Conservation (phyloP, 2,329 filamentous ascomycete genomes). For the Colletotrichum sp. region DNA sequence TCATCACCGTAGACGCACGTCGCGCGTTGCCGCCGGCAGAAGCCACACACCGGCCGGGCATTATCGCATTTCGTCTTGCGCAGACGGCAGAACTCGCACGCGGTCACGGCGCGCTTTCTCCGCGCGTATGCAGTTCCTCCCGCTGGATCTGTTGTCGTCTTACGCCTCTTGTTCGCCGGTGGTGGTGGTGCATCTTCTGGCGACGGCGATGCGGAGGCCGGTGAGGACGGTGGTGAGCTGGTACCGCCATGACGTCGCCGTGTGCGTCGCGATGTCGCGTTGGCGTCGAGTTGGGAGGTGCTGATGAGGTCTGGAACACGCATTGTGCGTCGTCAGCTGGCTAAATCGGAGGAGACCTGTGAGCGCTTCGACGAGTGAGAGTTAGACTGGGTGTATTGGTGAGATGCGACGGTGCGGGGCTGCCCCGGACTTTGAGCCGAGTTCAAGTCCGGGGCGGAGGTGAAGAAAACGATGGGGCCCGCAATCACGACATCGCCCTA, state of each 20-base stretch:
- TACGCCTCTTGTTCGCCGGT: neutral
- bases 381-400: neutral
- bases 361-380: neutral
- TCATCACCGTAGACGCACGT: conserved; percentile 9
- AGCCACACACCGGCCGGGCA: neutral
- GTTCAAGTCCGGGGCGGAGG: neutral
- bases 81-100: conserved; percentile 12
- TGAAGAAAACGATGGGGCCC: neutral
- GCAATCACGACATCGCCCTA: neutral
- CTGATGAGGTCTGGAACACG: conserved; percentile 3
- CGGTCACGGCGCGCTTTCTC: conserved; percentile 7
- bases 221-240: neutral
- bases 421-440: neutral
- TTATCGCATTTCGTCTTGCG: conserved; percentile 8
- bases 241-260: neutral
- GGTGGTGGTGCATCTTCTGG: neutral
- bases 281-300: neutral
- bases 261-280: neutral
- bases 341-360: neutral
- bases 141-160: accelerated
- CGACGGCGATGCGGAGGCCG: neutral
- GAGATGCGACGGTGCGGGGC: neutral
- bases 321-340: neutral
- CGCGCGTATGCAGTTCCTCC: neutral
- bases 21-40: neutral